Percentiles rank a stretch among this genome's conserved stretches.
Conservation (phyloP, 2,329 filamentous ascomycete species). For the Bipolaris gigantea region DNA sequence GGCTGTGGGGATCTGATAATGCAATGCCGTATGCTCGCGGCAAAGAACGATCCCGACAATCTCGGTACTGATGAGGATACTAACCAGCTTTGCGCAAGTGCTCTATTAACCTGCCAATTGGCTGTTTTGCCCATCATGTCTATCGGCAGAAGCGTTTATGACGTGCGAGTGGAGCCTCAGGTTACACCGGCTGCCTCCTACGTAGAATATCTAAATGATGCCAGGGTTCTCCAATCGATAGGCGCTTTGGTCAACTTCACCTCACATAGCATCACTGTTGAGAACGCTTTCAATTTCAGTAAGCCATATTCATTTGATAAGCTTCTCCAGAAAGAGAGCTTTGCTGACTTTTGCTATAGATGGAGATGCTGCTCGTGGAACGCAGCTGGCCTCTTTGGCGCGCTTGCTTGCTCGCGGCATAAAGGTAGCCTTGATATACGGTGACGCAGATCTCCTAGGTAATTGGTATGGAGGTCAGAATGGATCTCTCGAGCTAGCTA, state of each 20-base stretch:
- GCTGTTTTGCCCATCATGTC: constrained; percentile 20
- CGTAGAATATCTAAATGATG: constrained; percentile 55
- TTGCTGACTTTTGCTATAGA: constrained; percentile 31
- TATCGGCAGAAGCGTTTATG: constrained; percentile 47
- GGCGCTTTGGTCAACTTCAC: constrained; percentile 57
- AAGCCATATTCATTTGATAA: background rate
- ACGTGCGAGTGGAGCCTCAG: constrained; percentile 46
- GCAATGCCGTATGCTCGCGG: constrained; percentile 39
- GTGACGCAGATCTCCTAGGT: constrained; percentile 60
- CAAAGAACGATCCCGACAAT: constrained; percentile 37
- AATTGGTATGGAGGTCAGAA: constrained; percentile 75
- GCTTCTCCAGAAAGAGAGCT: background rate
- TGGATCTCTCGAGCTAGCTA: constrained; percentile 61
- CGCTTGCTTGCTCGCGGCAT: constrained; percentile 48
- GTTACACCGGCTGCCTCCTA: constrained; percentile 49
- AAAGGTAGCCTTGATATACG: constrained; percentile 70
- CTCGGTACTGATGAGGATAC: constrained; percentile 38
- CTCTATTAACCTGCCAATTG: constrained; percentile 28
- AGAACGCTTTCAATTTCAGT: constrained; percentile 44
- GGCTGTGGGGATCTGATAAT: constrained; percentile 56
- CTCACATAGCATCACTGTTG: constrained; percentile 46
- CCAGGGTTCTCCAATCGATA: constrained; percentile 52
- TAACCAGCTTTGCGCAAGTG: constrained; percentile 21
- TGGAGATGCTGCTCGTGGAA: constrained; percentile 51
- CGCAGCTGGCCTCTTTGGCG: constrained; percentile 46